phyloP scores from a whole-genome alignment of 2,329 filamentous ascomycete genomes.

The Xylariaceae sp. region DNA sequence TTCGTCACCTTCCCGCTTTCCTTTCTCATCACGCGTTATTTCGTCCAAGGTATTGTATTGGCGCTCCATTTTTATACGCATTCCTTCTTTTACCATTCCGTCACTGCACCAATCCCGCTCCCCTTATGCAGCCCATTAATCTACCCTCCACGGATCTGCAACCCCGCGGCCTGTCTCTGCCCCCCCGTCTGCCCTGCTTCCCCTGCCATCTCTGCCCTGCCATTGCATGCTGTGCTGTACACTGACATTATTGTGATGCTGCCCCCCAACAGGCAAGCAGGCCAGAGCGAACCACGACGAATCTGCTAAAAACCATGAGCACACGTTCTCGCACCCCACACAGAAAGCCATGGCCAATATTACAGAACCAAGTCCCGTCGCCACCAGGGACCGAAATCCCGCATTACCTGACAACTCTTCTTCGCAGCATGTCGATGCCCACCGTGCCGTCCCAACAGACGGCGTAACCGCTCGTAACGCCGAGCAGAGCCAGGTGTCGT shows the following conservation, averaged over 20 bases:
- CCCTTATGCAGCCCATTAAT: constrained; percentile 1
- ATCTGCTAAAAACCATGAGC: constrained; percentile 48
- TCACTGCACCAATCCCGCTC: neutral
- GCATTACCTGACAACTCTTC: constrained; percentile 55
- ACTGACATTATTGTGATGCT: constrained; percentile 32
- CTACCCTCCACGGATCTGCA: constrained; percentile 12
- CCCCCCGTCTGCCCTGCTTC: too few relatives aligned
- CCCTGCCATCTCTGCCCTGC: constrained; percentile 5
- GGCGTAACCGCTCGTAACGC: constrained; percentile 59
- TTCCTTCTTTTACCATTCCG: neutral
- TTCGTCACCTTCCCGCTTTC: constrained; percentile 3
- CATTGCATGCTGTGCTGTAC: constrained; percentile 16
- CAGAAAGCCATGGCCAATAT: constrained; percentile 50
- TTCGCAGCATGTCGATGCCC: constrained; percentile 52
- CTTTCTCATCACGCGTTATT: neutral
- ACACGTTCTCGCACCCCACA: constrained; percentile 38
- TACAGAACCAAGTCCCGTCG: constrained; percentile 39
- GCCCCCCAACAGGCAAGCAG: constrained; percentile 64
- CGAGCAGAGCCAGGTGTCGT: constrained; percentile 51
- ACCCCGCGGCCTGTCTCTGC: constrained; percentile 1
- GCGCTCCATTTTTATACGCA: neutral
- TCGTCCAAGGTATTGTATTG: neutral
- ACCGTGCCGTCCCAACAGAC: constrained; percentile 63
- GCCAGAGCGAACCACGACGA: constrained; percentile 61
- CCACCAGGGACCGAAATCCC: constrained; percentile 42